These are phyloP conservation scores for Pseudogymnoascus sp. DNA, from an alignment of 2,329 filamentous ascomycete genomes.

Conservation along the genomic window DNA sequence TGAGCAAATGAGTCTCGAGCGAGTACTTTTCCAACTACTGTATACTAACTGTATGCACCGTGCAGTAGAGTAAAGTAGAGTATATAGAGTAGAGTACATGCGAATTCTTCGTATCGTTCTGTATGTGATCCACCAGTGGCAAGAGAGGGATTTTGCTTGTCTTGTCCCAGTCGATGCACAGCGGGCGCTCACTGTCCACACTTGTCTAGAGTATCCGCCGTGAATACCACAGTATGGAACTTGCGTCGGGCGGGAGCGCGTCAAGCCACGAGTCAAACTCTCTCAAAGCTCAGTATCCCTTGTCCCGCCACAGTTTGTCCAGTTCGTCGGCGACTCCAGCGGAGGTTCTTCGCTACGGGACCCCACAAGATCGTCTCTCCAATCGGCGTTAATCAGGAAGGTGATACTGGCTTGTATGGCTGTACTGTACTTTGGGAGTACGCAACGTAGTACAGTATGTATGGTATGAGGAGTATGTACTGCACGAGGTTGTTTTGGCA, in stretches of 20 bases:
- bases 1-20: constrained; percentile 5
- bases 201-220: constrained; percentile 1
- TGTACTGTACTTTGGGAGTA: not conserved
- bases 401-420: not conserved
- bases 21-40: not conserved
- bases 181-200: not conserved
- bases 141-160: not conserved
- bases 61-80: not conserved
- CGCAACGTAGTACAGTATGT: constrained; percentile 8
- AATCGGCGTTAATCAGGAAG: constrained; percentile 8
- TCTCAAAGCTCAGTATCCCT: not conserved
- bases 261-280: constrained; percentile 8
- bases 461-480: not conserved
- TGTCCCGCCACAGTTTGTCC: constrained; percentile 6
- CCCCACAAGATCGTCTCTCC: constrained; percentile 6
- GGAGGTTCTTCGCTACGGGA: constrained; percentile 1
- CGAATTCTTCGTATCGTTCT: not conserved
- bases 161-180: constrained; percentile 6
- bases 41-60: not conserved
- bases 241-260: not conserved
- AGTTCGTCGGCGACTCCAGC: constrained; percentile 4
- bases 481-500: constrained; percentile 5
- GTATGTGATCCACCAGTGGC: not conserved
- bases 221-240: constrained; percentile 8
- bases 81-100: not conserved